These are phyloP conservation scores for Colletotrichum incanum DNA, from an alignment of 2,329 filamentous ascomycete species.

Conservation along the genomic window DNA sequence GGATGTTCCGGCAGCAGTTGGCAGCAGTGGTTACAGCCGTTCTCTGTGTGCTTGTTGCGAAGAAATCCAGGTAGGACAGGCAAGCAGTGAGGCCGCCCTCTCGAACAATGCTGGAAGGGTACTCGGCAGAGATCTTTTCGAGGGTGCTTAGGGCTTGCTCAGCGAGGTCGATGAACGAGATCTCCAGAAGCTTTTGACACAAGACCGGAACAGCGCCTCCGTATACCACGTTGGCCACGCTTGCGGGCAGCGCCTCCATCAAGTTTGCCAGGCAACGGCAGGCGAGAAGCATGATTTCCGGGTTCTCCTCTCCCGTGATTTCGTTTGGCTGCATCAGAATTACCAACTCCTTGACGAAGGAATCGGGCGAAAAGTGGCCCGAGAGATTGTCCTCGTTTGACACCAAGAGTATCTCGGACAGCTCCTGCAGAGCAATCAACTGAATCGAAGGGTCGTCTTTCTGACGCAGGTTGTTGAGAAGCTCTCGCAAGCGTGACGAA, in stretches of 20 bases:
- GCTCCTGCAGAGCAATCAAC: conserved; percentile 90
- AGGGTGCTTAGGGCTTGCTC: conserved; percentile 97
- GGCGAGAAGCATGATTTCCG: conserved; percentile 96
- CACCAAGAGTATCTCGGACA: conserved; percentile 93
- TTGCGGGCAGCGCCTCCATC: conserved; percentile 95
- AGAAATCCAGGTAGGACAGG: conserved; percentile 96
- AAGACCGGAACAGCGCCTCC: conserved; percentile 95
- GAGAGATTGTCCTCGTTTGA: conserved; percentile 97
- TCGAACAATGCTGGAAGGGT: conserved; percentile 93
- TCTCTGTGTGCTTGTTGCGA: conserved; percentile 95
- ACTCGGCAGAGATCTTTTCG: conserved; percentile 97
- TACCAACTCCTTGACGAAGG: conserved; percentile 96
- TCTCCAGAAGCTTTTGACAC: conserved; percentile 95
- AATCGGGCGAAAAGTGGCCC: conserved; percentile 93
- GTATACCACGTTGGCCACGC: conserved; percentile 96
- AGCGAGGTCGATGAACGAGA: conserved; percentile 96
- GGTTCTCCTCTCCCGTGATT: conserved; percentile 86
- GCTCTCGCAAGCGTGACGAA: conserved; percentile 83
- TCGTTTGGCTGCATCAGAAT: conserved; percentile 92
- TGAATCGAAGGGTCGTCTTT: conserved; percentile 91
- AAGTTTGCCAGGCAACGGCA: conserved; percentile 96
- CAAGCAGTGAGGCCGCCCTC: conserved; percentile 97
- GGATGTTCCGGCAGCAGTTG: conserved; percentile 98
- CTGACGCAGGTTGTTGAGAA: conserved; percentile 81
- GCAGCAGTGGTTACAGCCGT: conserved; percentile 97